Conservation (phyloP, 2,329 filamentous ascomycete genomes). For the Lachnellula hyalina region DNA sequence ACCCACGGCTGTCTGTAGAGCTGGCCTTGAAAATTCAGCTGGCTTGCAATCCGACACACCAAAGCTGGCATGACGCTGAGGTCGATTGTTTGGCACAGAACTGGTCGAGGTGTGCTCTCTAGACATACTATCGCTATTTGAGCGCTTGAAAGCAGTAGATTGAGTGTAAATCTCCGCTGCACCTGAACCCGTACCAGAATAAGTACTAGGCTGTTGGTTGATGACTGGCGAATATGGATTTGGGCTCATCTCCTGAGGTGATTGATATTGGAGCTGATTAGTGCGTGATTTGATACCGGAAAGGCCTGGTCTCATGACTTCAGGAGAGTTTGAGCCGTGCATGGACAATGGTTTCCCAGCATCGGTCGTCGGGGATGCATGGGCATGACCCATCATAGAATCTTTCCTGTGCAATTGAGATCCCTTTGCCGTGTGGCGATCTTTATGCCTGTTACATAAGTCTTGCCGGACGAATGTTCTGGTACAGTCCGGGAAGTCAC, state of each 20-base stretch:
- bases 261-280: slow-evolving; percentile 28
- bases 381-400: slow-evolving; percentile 48
- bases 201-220: slow-evolving; percentile 26
- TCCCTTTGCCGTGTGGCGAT: slow-evolving; percentile 74
- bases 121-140: slow-evolving; percentile 28
- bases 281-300: slow-evolving; percentile 23
- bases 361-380: slow-evolving; percentile 35
- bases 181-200: slow-evolving; percentile 22
- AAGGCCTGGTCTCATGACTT: slow-evolving; percentile 26
- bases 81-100: slow-evolving; percentile 13
- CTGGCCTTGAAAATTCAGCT: slow-evolving; percentile 39
- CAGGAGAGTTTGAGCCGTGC: slow-evolving; percentile 28
- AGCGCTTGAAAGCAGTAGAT: slow-evolving; percentile 23
- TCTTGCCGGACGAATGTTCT: slow-evolving; percentile 92
- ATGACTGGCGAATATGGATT: slow-evolving; percentile 28
- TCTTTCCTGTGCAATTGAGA: slow-evolving; percentile 73
- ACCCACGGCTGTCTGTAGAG: slow-evolving; percentile 42
- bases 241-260: slow-evolving; percentile 26
- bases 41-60: slow-evolving; percentile 26
- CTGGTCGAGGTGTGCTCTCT: slow-evolving; percentile 19
- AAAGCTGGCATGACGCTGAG: slow-evolving; percentile 29
- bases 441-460: slow-evolving; percentile 78
- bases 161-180: slow-evolving; percentile 22
- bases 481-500: slow-evolving; percentile 85
- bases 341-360: slow-evolving; percentile 18